Evolutionary conservation across 805 yeast species (phyloP), one percentile per base, ranked within the genome.

Genomic region (Candida michaelii): DNA sequence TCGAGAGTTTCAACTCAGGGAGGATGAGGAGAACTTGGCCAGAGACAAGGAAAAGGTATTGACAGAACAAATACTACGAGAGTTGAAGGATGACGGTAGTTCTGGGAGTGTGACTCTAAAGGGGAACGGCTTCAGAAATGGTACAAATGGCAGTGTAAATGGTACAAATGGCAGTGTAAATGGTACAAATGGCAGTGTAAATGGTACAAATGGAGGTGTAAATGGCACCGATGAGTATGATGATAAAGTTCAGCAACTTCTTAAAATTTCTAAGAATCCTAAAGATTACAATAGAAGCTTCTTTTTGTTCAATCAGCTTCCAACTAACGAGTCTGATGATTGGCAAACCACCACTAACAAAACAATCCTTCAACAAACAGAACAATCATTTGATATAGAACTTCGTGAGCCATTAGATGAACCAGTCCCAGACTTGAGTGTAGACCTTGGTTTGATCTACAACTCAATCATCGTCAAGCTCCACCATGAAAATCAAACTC

Each of bases 151-250:
- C 13, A 13, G 30, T n/a, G 12, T n/a, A 13, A 27, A 27, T 13
- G 17, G 30, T 14, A 13, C 30, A n/a, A 27, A 27, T 10, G 52
- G 44, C 43, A 64, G 63, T 9, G 66, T 62, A 40, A 55, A 38
- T 7, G 62, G 33, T 35, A 59, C 43, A 21, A 62, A 51, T 27
- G 29, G 17, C 13, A 13, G 30, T n/a, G 12, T n/a, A 13, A 27
- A 27, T 13, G 17, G 30, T 14, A 13, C 30, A n/a, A 27, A 27
- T 10, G 52, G 44, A 44, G 63, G 63, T 9, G 66, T 62, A 17
- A 40, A 32, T 25, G 29, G 29, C 29, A 11, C n/a, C n/a, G n/a
- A 23, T 10, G 29, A 25, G 5, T 11, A 11, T n/a, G n/a, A 25
- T 5, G 11, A 11, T 4, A 25, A 25, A 13, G 7, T 19, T 5